These are phyloP conservation scores for Fusarium bulbicola DNA, from an alignment of 2,329 filamentous ascomycete species.

Conservation along the genomic window DNA sequence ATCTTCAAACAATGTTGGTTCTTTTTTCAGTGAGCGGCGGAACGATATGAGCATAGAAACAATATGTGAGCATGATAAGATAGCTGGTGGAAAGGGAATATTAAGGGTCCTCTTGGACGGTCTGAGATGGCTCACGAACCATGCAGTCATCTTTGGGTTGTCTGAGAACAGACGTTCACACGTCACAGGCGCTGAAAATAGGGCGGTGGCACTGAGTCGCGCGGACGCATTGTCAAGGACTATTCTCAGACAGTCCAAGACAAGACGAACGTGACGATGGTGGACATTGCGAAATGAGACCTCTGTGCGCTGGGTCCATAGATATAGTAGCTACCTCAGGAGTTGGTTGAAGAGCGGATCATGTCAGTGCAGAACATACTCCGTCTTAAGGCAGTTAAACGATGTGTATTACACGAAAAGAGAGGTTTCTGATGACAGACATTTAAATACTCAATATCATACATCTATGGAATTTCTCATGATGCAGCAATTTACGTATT, in stretches of 20 bases:
- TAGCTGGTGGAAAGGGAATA: neutral
- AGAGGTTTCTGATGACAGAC: neutral
- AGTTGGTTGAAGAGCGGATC: neutral
- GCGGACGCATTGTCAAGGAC: conserved; percentile 7
- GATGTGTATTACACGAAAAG: no score
- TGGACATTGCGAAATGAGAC: conserved; percentile 29
- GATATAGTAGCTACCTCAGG: neutral
- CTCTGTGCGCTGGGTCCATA: conserved; percentile 23
- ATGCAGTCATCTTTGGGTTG: conserved; percentile 4
- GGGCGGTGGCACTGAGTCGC: conserved; percentile 3
- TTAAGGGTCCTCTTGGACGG: conserved; percentile 1
- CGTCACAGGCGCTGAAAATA: conserved; percentile 17
- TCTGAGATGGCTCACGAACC: conserved; percentile 1
- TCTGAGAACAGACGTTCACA: conserved; percentile 4
- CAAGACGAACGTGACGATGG: neutral
- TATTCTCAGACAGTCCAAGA: conserved; percentile 12
- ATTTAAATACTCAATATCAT: neutral
- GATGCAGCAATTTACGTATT: neutral
- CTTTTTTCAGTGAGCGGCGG: conserved; percentile 22
- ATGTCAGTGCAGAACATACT: neutral
- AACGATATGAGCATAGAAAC: conserved; percentile 18
- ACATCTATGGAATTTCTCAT: neutral
- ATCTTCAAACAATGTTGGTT: conserved; percentile 24
- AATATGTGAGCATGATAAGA: neutral
- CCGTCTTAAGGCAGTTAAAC: neutral